phyloP scores from a whole-genome alignment of 2,329 filamentous ascomycete species.

The Diplodia intermedia region DNA sequence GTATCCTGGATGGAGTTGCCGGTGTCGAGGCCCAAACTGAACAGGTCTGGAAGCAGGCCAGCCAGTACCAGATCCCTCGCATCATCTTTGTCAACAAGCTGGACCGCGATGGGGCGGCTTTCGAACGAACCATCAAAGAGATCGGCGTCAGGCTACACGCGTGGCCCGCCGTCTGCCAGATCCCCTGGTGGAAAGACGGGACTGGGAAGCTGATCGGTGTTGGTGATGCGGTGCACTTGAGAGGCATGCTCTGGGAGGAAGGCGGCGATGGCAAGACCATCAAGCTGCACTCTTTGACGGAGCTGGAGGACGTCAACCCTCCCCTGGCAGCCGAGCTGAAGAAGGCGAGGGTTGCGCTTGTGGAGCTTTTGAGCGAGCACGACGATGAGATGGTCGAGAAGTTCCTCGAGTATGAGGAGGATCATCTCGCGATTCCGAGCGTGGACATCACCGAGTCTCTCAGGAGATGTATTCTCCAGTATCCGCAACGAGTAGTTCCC shows the following conservation, averaged over 20 bases:
- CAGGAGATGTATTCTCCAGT: conserved; percentile 71
- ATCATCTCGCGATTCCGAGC: conserved; percentile 71
- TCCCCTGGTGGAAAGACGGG: conserved; percentile 85
- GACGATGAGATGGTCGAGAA: conserved; percentile 86
- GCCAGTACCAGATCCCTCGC: conserved; percentile 82
- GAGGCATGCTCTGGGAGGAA: conserved; percentile 75
- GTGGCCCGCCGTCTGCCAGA: conserved; percentile 91
- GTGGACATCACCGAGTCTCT: conserved; percentile 75
- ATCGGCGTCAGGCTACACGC: conserved; percentile 79
- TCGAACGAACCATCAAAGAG: conserved; percentile 84
- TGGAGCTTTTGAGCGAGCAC: conserved; percentile 86
- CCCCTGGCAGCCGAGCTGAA: conserved; percentile 70
- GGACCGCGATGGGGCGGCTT: conserved; percentile 80
- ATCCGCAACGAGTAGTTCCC: conserved; percentile 77
- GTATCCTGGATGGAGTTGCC: conserved; percentile 89
- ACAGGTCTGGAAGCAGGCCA: conserved; percentile 92
- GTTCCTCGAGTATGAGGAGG: conserved; percentile 78
- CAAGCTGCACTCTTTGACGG: conserved; percentile 61
- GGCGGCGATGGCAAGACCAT: conserved; percentile 70
- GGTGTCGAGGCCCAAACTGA: conserved; percentile 97
- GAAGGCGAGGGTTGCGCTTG: conserved; percentile 75
- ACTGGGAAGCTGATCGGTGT: conserved; percentile 81
- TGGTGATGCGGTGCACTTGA: conserved; percentile 79
- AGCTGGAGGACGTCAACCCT: conserved; percentile 59
- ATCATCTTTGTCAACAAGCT: conserved; percentile 86